Evolutionary conservation across 192 early-diverging fungal genomes (phyloP), one percentile per base, ranked within the genome.

Genomic region (Linnemannia hyalina): DNA sequence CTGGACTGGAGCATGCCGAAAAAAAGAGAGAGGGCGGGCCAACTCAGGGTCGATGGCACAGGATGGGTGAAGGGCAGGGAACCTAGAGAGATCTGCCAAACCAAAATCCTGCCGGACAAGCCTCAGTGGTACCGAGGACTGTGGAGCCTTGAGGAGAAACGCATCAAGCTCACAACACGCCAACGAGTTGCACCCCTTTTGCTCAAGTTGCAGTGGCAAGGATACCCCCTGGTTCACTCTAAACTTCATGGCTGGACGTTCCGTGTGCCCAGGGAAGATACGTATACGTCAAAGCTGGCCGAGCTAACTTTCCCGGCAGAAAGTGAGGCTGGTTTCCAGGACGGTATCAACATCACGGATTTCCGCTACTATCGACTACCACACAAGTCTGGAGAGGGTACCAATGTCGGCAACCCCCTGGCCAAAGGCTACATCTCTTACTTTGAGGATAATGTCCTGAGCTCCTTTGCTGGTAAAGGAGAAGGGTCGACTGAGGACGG

Each of bases 61-160:
- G 81, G 84, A 38, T 77, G 52, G 8, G 57, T 71, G 0, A 89
- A 90, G 57, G 80, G 80, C 74, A 84, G 89, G 78, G 90, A 92
- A 84, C 89, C 93, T 11, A 81, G 82, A 23, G 85, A 85, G 84
- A 54, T 57, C 32, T 78, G 73, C 74, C 68, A 75, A n/a, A 63
- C 91, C 82, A 88, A 80, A 72, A 69, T 89, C 44, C 83, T 93
- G 35, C 88, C 91, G 4, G 94, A 93, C 1, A 89, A 91, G 29
- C 96, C 96, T 20, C 78, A 93, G 65, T 97, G 98, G 98, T 98
- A 95, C 87, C 88, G 93, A 29, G 95, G 95, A 46, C 90, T 96
- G 46, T 98, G 94, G 91, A 92, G 94, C 80, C 71, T 78, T 32
- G 92, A 91, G 77, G 60, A 80, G 1, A 78, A 90, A 26, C 88